Evolutionary conservation across 208 protist species (phyloP).

Genomic region (Trypanosoma lewisi): DNA sequence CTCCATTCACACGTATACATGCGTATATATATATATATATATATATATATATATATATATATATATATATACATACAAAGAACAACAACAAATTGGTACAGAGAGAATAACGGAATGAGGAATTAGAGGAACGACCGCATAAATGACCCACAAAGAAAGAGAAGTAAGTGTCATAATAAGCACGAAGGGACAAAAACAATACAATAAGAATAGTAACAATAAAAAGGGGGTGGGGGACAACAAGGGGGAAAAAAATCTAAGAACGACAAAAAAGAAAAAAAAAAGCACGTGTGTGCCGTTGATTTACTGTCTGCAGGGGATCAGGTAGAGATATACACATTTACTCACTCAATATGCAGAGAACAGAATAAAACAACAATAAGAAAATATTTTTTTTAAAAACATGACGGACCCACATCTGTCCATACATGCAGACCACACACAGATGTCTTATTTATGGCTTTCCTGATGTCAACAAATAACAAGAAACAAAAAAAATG

Average conservation of each 20-base stretch:
- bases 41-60: slow-evolving; percentile 12
- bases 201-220: not conserved
- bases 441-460: no score
- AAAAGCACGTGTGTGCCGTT: no score
- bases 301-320: no score
- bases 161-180: slow-evolving; percentile 4
- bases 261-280: slow-evolving; percentile 13
- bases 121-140: slow-evolving; percentile 6
- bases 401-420: no score
- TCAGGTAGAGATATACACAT: slow-evolving; percentile 17
- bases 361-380: no score
- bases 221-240: slow-evolving; percentile 18
- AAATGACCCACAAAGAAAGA: not conserved
- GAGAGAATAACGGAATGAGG: slow-evolving; percentile 23
- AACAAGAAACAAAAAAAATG: no score
- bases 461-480: no score
- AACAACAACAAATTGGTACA: slow-evolving; percentile 25
- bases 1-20: slow-evolving; percentile 2
- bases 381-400: no score
- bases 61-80: not conserved
- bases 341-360: no score
- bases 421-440: no score
- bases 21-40: slow-evolving; percentile 8
- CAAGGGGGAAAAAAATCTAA: slow-evolving; percentile 17
- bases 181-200: slow-evolving; percentile 14